Percentiles rank a stretch among this genome's conserved stretches.
Conservation (phyloP, 1,139 yeast species). For the Debaryomyces robertsiae region DNA sequence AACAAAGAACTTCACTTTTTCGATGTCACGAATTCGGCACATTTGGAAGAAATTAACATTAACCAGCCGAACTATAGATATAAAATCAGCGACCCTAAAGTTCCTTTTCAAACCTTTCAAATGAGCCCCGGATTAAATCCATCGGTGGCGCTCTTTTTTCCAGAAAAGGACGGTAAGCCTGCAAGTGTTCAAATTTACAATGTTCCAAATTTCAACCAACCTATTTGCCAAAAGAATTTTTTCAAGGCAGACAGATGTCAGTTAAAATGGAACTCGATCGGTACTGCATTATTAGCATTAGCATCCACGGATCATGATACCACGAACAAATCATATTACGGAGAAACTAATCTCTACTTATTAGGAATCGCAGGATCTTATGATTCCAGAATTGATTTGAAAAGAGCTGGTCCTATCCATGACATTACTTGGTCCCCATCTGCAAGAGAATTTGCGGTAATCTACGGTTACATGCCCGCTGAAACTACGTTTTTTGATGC, state of each 20-base stretch:
- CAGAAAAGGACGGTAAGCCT: conserved; percentile 83
- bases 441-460: conserved; percentile 95
- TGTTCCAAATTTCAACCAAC: conserved; percentile 71
- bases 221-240: conserved; percentile 83
- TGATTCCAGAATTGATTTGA: conserved; percentile 84
- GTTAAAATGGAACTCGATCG: conserved; percentile 90
- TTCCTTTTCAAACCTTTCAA: conserved; percentile 55
- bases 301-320: conserved; percentile 97
- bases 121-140: conserved; percentile 91
- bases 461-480: conserved; percentile 97
- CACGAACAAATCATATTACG: conserved; percentile 92
- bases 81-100: conserved; percentile 59
- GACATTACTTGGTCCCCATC: conserved; percentile 98
- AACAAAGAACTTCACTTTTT: conserved; percentile 73
- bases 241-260: conserved; percentile 95
- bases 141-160: conserved; percentile 87
- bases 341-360: conserved; percentile 89
- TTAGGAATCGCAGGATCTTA: conserved; percentile 92
- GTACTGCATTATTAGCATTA: conserved; percentile 90
- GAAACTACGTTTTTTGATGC: conserved; percentile 93
- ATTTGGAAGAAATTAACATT: conserved; percentile 45
- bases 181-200: conserved; percentile 85
- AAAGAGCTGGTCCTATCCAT: conserved; percentile 95
- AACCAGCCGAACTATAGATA: conserved; percentile 62
- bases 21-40: conserved; percentile 41